Evolutionary conservation across 1,284 basidiomycete species (phyloP).

Genomic region (Xanthoconium separans): DNA sequence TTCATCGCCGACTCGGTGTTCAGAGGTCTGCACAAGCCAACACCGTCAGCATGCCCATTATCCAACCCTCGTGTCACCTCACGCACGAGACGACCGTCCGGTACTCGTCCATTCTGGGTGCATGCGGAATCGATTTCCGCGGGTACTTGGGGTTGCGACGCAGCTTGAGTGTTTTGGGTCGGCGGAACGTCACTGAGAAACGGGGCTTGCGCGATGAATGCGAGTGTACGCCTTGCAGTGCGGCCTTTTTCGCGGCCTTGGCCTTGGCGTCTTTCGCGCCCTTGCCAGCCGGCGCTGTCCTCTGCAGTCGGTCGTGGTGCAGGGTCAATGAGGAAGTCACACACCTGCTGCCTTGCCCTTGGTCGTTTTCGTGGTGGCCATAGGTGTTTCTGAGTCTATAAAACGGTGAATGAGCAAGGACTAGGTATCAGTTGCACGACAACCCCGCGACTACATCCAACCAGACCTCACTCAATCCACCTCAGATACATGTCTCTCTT

Average conservation of each 20-base stretch:
- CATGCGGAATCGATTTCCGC: conserved; percentile 91
- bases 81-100: conserved; percentile 86
- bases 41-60: conserved; percentile 9
- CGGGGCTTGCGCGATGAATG: conserved; percentile 83
- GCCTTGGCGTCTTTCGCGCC: conserved; percentile 73
- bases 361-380: conserved; percentile 63
- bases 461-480: conserved; percentile 20
- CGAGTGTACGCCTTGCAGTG: conserved; percentile 82
- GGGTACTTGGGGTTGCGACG: conserved; percentile 87
- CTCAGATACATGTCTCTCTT: neutral
- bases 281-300: conserved; percentile 20
- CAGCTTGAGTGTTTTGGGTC: conserved; percentile 92
- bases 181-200: conserved; percentile 91
- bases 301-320: neutral
- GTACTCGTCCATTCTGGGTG: conserved; percentile 97
- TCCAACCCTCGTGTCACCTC: conserved; percentile 9
- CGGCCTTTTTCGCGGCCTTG: conserved; percentile 95
- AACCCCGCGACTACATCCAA: conserved; percentile 16
- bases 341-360: conserved; percentile 61
- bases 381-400: conserved; percentile 29
- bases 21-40: conserved; percentile 50
- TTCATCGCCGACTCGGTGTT: conserved; percentile 91
- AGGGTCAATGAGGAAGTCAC: conserved; percentile 18
- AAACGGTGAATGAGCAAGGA: conserved; percentile 2
- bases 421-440: neutral